Conservation (phyloP, 306 rosid species). For the Psophocarpus tetragonolobus region DNA sequence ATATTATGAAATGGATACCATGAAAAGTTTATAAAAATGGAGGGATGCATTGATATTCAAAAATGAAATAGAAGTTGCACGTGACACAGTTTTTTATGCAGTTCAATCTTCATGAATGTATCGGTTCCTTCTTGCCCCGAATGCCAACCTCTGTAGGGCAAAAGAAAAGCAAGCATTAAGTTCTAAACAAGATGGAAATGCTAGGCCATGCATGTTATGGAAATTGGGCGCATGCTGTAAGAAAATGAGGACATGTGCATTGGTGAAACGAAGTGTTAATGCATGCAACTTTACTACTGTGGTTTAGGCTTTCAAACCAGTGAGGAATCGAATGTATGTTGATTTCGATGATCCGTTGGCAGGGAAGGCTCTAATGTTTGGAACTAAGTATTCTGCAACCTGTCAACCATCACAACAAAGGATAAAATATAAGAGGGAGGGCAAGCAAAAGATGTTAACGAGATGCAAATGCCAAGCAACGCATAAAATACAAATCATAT, state of each 20-base stretch:
- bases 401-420: constrained; percentile 37
- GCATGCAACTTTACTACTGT: constrained; percentile 12
- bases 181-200: constrained; percentile 7
- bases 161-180: constrained; percentile 25
- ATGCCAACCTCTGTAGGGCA: constrained; percentile 74
- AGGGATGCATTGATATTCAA: background rate
- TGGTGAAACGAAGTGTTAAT: background rate
- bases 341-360: constrained; percentile 73
- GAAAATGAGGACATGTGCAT: background rate
- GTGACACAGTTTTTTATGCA: constrained; percentile 1
- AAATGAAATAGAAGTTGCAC: background rate
- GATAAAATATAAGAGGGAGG: too few relatives aligned
- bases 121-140: constrained; percentile 94
- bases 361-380: constrained; percentile 71
- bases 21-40: background rate
- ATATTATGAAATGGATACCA: background rate
- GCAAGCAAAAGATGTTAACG: too few relatives aligned
- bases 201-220: background rate
- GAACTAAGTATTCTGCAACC: constrained; percentile 91
- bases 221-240: background rate
- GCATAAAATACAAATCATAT: constrained; percentile 12
- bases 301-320: constrained; percentile 69
- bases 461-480: background rate
- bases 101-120: constrained; percentile 77
- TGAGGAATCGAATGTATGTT: constrained; percentile 84